phyloP scores from a whole-genome alignment of 108 stramenopile species.

The Heterococcus sp. region DNA sequence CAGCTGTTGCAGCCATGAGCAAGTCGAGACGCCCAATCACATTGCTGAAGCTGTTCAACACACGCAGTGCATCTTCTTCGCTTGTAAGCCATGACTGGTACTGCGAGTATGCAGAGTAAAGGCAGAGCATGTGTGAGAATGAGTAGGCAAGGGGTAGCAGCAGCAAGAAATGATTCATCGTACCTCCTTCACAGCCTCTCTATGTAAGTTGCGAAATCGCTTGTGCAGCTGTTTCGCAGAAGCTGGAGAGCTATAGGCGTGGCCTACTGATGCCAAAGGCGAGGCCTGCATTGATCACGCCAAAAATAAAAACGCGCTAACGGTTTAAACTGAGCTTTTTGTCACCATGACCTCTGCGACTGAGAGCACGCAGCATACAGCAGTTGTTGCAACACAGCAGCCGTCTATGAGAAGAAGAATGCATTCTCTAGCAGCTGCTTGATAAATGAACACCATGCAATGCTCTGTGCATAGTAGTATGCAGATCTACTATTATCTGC shows the following conservation, averaged over 20 bases:
- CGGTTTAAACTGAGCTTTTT: neutral
- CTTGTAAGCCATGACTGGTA: neutral
- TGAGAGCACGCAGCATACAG: neutral
- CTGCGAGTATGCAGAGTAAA: too few relatives aligned
- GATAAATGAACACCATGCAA: neutral
- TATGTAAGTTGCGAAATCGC: too few relatives aligned
- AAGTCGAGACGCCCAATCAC: neutral
- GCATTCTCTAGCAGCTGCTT: neutral
- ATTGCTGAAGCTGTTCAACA: neutral
- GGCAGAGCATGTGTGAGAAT: too few relatives aligned
- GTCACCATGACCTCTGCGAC: neutral
- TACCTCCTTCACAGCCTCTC: too few relatives aligned
- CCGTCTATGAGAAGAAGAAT: too few relatives aligned
- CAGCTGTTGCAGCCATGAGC: neutral
- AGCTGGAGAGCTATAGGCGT: too few relatives aligned
- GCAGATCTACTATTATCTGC: neutral
- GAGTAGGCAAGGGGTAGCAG: too few relatives aligned
- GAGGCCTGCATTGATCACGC: too few relatives aligned
- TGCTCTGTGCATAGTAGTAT: neutral
- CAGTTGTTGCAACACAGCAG: neutral
- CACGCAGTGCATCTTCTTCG: neutral
- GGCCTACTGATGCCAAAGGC: too few relatives aligned
- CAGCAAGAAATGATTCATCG: too few relatives aligned
- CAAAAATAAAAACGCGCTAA: too few relatives aligned
- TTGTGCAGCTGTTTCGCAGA: too few relatives aligned